Conservation (phyloP, 208 protist species). For the Crithidia bombi region DNA sequence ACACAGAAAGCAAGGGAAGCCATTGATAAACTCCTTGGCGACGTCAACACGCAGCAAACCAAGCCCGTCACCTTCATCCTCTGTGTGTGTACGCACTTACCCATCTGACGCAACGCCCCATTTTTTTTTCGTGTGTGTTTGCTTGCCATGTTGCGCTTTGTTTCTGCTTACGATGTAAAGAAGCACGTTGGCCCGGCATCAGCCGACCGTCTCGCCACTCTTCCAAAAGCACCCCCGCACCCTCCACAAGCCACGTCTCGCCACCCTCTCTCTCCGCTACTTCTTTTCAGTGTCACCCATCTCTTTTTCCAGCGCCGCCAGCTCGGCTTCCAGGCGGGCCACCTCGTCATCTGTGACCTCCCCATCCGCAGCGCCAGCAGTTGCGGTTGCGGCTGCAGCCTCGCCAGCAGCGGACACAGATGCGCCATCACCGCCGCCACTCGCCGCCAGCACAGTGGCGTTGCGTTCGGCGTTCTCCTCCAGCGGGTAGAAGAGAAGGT, state of each 20-base stretch:
- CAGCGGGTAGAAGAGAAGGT: conserved; percentile 81
- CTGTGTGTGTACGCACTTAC: not conserved
- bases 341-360: conserved; percentile 67
- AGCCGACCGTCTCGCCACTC: not conserved
- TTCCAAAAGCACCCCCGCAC: not conserved
- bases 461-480: conserved; percentile 85
- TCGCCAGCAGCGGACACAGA: too few relatives aligned
- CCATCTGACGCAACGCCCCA: not conserved
- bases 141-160: too few relatives aligned
- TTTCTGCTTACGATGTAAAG: conserved; percentile 5
- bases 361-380: conserved; percentile 8
- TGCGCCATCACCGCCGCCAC: conserved; percentile 1
- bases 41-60: too few relatives aligned
- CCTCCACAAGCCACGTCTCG: too few relatives aligned
- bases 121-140: not conserved
- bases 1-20: not conserved
- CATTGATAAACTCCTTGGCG: too few relatives aligned
- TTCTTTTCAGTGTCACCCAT: conserved; percentile 23
- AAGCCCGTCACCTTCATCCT: too few relatives aligned
- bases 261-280: not conserved
- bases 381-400: not conserved
- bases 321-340: conserved; percentile 81
- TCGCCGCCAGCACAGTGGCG: conserved; percentile 19
- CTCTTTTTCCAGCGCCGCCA: conserved; percentile 74
- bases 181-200: not conserved